Conservation (phyloP, 495 filamentous ascomycete species). For the Astrocystis sublimbata region DNA sequence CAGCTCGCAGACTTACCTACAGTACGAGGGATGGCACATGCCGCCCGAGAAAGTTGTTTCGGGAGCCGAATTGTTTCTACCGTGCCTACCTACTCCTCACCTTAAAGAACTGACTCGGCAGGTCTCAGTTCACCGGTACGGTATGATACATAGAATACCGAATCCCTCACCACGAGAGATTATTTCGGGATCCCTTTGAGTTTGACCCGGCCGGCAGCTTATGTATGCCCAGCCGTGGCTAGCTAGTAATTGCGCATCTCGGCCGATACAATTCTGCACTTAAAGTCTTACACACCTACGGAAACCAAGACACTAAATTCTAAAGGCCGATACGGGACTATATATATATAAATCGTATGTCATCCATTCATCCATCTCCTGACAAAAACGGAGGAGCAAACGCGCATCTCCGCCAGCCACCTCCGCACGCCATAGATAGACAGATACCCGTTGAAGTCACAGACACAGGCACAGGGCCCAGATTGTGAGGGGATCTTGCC, state of each 20-base stretch:
- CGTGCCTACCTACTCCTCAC: background rate
- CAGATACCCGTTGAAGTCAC: background rate
- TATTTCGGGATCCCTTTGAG: background rate
- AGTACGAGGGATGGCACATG: too few species aligned
- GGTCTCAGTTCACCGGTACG: too few species aligned
- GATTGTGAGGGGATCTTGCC: background rate
- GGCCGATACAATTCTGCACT: too few species aligned
- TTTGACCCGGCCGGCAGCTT: background rate
- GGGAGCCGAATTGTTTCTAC: constrained; percentile 2
- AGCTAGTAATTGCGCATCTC: too few species aligned
- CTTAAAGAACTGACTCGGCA: too few species aligned
- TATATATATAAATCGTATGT: background rate
- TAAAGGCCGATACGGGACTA: background rate
- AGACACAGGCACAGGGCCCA: too few species aligned
- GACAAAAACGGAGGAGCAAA: constrained; percentile 7
- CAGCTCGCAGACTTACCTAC: too few species aligned
- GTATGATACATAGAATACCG: too few species aligned
- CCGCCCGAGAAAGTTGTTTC: constrained; percentile 11
- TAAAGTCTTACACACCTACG: too few species aligned
- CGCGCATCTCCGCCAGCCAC: background rate
- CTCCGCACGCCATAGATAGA: constrained; percentile 1
- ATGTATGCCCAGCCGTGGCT: too few species aligned
- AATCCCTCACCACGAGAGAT: background rate
- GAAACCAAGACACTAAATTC: background rate
- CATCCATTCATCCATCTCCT: background rate